Conservation (phyloP, 768 basidiomycete species). For the Tulasnella sp. region DNA sequence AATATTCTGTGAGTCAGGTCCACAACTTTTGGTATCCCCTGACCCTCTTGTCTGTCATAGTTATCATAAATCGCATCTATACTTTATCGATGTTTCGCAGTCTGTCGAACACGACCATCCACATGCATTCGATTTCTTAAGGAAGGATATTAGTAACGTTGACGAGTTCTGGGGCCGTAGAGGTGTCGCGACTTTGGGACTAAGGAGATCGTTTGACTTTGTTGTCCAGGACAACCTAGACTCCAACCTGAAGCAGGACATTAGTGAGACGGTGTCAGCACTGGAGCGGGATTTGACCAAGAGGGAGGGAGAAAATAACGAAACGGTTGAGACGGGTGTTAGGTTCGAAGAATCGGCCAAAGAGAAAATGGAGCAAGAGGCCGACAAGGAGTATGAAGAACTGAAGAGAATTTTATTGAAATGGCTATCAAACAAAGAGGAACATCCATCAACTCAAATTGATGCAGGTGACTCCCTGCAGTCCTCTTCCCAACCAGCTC, state of each 20-base stretch:
- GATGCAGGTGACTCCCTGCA: neutral
- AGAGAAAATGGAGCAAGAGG: conserved; percentile 21
- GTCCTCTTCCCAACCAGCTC: neutral
- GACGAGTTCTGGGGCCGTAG: conserved; percentile 81
- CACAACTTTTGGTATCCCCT: neutral
- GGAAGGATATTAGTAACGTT: conserved; percentile 80
- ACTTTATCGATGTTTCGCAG: conserved; percentile 96
- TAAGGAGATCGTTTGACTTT: conserved; percentile 79
- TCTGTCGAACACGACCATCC: conserved; percentile 98
- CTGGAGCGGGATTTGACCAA: conserved; percentile 20
- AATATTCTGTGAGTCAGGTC: conserved; percentile 62
- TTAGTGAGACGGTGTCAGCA: conserved; percentile 23
- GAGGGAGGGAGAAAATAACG: conserved; percentile 21
- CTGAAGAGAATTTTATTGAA: neutral
- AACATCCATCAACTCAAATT: neutral
- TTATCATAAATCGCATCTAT: conserved; percentile 43
- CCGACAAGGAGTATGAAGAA: conserved; percentile 5
- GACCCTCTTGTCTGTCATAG: conserved; percentile 2
- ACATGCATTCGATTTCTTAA: conserved; percentile 87
- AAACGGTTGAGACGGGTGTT: conserved; percentile 20
- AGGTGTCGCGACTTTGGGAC: conserved; percentile 63
- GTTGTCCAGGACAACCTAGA: no score
- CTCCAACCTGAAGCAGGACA: no score
- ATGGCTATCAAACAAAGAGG: neutral
- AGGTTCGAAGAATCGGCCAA: conserved; percentile 40